phyloP scores from a whole-genome alignment of 108 stramenopile genomes.

The Cylindrotheca closterium region DNA sequence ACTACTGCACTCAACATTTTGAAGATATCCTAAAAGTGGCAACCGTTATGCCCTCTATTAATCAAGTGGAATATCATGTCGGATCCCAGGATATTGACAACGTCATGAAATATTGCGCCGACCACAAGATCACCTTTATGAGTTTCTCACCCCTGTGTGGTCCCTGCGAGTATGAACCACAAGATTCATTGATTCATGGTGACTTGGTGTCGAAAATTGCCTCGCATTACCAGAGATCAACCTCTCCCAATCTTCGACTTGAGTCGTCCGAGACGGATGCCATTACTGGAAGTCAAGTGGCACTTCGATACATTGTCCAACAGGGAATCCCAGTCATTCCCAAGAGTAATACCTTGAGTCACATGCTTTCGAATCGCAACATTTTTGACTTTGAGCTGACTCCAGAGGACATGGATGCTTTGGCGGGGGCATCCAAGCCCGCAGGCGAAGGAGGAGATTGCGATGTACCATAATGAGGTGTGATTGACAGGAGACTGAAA shows the following conservation, averaged over 20 bases:
- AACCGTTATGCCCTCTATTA: conserved; percentile 45
- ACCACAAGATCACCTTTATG: conserved; percentile 52
- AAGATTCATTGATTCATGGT: conserved; percentile 48
- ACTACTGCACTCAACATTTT: conserved; percentile 57
- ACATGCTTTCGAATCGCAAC: conserved; percentile 41
- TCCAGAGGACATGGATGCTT: conserved; percentile 40
- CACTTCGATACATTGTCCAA: conserved; percentile 57
- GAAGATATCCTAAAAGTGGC: conserved; percentile 50
- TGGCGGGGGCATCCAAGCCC: conserved; percentile 34
- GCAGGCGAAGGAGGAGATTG: conserved; percentile 53
- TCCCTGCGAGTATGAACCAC: conserved; percentile 39
- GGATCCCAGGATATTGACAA: conserved; percentile 54
- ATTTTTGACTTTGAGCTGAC: conserved; percentile 50
- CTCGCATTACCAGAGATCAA: conserved; percentile 17
- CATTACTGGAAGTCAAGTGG: conserved; percentile 48
- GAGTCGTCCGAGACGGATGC: background rate
- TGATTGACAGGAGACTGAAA: no score
- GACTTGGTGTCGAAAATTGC: conserved; percentile 47
- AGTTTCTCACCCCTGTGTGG: conserved; percentile 63
- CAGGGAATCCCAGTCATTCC: conserved; percentile 56
- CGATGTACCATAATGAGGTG: conserved; percentile 21
- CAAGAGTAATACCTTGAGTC: conserved; percentile 47
- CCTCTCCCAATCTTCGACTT: background rate
- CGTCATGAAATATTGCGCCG: conserved; percentile 41
- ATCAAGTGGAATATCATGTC: conserved; percentile 69